Base-by-base conservation (phyloP, 352 stramenopile species). In the Phytophthora idaei region DNA sequence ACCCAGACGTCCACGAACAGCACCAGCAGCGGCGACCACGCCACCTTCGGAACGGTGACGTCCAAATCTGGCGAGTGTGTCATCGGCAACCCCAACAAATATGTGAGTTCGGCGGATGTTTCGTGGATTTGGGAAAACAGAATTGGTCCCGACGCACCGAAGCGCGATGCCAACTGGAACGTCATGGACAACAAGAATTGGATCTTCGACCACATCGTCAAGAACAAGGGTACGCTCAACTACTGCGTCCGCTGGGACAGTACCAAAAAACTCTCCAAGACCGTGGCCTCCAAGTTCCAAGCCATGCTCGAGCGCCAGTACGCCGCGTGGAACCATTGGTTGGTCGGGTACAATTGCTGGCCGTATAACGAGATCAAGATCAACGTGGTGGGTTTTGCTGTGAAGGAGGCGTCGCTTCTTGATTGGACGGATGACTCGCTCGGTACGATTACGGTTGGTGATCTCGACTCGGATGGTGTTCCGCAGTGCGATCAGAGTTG, bases 401-500 rank as follows among this genome's bases (percentile, higher is more conserved):
- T 52, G 2, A 52, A 36, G 17, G 52, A 72, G 1, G 41, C 54
- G n/a, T 67, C 67, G 7, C 31, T 69, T 39, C 53, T 81, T 12
- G 73, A 69, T 34, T 84, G 67, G 70, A 69, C 27, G 1, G 73
- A 80, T 29, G 66, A 73, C 28, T 74, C 76, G 32, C 65, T 84
- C 9, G 64, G 68, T 27, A 57, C 52, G 52, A 69, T 76, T 44
- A 67, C 64, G 42, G 42, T 56, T 9, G 63, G 53, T 8, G 54
- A 65, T 14, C 47, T 76, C 12, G 69, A 76, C 47, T 12, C 36
- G 34, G 57, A 76, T 4, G 69, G 69, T 3, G 27, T 51, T 6
- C 58, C 69, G 0, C 58, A 76, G 49, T 76, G 63, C 29, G 57
- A 64, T 12, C 34, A 67, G 8, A 61, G 36, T 5, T 81, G 75